These are phyloP conservation scores for Xylaria cubensis DNA, from an alignment of 495 filamentous ascomycete species.

Conservation along the genomic window DNA sequence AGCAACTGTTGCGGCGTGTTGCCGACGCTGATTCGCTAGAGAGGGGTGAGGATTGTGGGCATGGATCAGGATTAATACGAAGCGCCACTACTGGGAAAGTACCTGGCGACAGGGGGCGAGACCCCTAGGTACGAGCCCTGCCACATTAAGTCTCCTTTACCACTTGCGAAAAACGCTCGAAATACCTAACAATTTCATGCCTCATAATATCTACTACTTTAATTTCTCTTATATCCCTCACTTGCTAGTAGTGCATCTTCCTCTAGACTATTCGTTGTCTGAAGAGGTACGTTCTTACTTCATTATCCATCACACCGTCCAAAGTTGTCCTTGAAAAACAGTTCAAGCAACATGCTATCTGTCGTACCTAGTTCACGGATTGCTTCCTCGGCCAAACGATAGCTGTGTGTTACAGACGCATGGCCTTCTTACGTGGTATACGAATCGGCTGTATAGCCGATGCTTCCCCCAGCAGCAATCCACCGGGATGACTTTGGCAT, in stretches of 20 bases:
- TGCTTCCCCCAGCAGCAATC: not conserved
- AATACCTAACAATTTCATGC: not conserved
- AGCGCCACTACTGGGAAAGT: conserved; percentile 12
- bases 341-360: no score
- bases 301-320: not conserved
- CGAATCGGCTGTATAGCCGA: not conserved
- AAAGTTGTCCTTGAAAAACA: not conserved
- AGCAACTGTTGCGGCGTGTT: conserved; percentile 1
- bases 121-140: conserved; percentile 10
- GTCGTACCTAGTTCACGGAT: not conserved
- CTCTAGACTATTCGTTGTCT: not conserved
- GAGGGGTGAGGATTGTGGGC: not conserved
- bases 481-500: not conserved
- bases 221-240: not conserved
- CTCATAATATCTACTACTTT: no score
- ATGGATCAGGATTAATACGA: conserved; percentile 15
- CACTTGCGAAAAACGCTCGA: not conserved
- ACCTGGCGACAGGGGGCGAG: not conserved
- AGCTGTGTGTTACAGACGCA: not conserved
- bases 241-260: not conserved
- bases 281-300: not conserved
- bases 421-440: not conserved
- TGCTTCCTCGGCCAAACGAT: not conserved
- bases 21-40: conserved; percentile 12
- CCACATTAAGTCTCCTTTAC: not conserved